phyloP scores from a whole-genome alignment of 768 basidiomycete species.

The Hygrophorus pudorinus region DNA sequence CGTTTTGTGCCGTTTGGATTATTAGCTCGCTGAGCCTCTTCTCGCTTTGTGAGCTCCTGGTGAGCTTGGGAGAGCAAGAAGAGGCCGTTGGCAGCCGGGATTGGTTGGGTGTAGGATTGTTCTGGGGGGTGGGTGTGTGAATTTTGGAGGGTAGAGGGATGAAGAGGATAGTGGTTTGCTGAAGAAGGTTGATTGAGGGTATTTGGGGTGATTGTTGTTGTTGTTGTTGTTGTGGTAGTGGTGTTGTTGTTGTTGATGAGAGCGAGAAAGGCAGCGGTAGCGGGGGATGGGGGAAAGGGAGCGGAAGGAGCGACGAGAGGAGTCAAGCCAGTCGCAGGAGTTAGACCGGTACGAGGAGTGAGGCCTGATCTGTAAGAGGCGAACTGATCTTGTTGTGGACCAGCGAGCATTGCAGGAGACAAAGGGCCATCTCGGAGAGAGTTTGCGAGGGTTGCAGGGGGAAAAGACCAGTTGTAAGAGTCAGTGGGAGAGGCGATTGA shows the following conservation, averaged over 20 bases:
- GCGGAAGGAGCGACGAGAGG: conserved; percentile 68
- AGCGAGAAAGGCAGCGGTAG: conserved; percentile 86
- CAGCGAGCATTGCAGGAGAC: conserved; percentile 93
- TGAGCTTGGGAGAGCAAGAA: conserved; percentile 93
- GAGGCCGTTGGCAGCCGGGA: conserved; percentile 80
- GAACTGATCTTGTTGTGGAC: conserved; percentile 56
- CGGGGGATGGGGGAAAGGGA: conserved; percentile 66
- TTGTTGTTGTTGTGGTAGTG: conserved; percentile 27
- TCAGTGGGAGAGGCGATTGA: conserved; percentile 67
- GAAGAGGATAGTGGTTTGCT: conserved; percentile 36
- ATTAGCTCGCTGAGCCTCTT: conserved; percentile 50
- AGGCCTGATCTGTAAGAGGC: conserved; percentile 74
- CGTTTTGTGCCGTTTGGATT: conserved; percentile 32
- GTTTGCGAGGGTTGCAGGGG: conserved; percentile 44
- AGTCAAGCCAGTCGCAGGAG: conserved; percentile 76
- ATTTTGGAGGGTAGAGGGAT: conserved; percentile 36
- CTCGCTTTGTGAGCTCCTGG: conserved; percentile 93
- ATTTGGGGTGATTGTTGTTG: conserved; percentile 56
- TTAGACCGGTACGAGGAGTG: conserved; percentile 79
- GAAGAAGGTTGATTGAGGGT: conserved; percentile 73
- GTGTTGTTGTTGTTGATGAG: conserved; percentile 64
- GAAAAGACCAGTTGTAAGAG: conserved; percentile 61
- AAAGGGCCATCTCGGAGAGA: conserved; percentile 90
- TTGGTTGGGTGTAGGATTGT: conserved; percentile 30
- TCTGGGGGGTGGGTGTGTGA: conserved; percentile 37